Base-by-base conservation (phyloP, 768 basidiomycete genomes). In the Boletus edulis region DNA sequence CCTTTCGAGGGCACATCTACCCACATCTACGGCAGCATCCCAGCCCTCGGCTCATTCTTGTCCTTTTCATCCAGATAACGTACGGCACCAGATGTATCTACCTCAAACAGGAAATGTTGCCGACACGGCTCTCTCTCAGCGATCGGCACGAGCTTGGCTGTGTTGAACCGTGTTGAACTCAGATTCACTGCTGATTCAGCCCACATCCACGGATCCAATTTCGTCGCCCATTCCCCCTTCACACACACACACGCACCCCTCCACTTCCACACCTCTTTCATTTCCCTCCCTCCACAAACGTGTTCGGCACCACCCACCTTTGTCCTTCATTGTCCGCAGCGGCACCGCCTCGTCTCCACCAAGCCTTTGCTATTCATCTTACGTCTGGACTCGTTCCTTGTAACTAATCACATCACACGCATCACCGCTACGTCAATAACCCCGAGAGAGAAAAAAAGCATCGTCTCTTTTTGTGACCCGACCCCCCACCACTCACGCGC, bases 41-140 rank as follows among this genome's bases (percentile, higher is more conserved):
- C 35, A 0, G 17, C 27, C 22, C 43, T 45, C 51, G 68, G 68
- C 2, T 35, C 65, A 0, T 0, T 0, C 37, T 17, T 56, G 54
- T 54, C 70, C 22, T 52, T 56, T 67, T 51, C 50, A 51, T 59
- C 54, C 58, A 56, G 51, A 69, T 70, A 57, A 61, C 65, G 67
- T 71, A 71, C 67, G 56, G 52, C 69, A 67, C 49, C 54, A 59
- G 64, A 52, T 58, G 50, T 57, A 71, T 69, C 65, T 69, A 69
- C 62, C 68, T 51, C 66, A 42, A 70, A 37, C 9, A 1, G 68
- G 68, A 14, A 62, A 64, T 67, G 67, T 71, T 61, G 57, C 65
- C 65, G 69, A 56, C 55, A 9, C n/a, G 8, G 14, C 62, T 34
- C 60, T 50, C 47, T 51, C 62, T 56, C 69, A 60, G 65, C 65